Conservation (phyloP, 257 asterid species). For the Solanum sparsipilum region DNA sequence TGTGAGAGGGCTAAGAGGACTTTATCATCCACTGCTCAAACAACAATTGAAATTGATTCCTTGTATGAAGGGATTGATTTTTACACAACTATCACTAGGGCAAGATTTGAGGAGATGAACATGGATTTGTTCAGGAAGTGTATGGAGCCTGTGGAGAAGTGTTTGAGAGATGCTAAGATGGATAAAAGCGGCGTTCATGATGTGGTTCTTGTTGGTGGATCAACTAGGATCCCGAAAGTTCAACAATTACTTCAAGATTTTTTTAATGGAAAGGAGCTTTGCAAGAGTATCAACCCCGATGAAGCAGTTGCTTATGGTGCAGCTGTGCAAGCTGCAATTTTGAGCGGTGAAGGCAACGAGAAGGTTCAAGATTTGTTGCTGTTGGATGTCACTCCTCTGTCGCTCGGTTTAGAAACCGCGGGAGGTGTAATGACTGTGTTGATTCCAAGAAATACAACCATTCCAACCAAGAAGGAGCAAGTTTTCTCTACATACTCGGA, state of each 20-base stretch:
- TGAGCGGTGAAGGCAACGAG: conserved; percentile 60
- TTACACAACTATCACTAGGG: conserved; percentile 6
- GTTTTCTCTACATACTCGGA: conserved; percentile 47
- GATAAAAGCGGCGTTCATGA: conserved; percentile 14
- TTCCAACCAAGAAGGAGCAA: conserved; percentile 57
- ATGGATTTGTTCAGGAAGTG: conserved; percentile 25
- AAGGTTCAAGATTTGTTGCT: conserved; percentile 57
- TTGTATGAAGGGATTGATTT: conserved; percentile 4
- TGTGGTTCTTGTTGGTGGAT: conserved; percentile 27
- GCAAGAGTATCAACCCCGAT: conserved; percentile 68
- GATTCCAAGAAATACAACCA: conserved; percentile 46
- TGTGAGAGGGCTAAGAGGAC: conserved; percentile 19
- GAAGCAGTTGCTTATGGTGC: conserved; percentile 76
- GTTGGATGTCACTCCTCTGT: conserved; percentile 51
- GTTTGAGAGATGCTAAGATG: conserved; percentile 23
- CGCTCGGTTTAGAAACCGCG: conserved; percentile 48
- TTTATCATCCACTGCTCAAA: conserved; percentile 18
- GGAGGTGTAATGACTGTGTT: conserved; percentile 57
- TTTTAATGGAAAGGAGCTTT: conserved; percentile 57
- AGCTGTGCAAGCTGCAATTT: conserved; percentile 56
- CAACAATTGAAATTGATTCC: conserved; percentile 5
- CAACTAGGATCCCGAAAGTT: conserved; percentile 19
- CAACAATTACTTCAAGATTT: conserved; percentile 40
- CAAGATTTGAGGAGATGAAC: conserved; percentile 20
- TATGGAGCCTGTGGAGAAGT: conserved; percentile 22